phyloP scores from a whole-genome alignment of 306 rosid species.

The Oxytropis ochrocephala region DNA sequence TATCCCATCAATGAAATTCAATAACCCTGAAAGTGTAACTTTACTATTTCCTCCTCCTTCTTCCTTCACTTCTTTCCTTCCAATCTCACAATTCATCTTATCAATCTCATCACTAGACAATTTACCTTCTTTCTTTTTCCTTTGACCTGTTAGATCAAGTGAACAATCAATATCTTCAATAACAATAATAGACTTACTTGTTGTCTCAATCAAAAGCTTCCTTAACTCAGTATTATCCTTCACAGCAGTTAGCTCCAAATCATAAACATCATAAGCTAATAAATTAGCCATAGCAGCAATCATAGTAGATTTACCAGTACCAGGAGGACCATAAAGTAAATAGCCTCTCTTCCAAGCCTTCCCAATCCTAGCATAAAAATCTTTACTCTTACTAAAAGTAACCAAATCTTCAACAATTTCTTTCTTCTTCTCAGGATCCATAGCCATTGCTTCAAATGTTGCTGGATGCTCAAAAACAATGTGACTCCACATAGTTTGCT shows the following conservation, averaged over 20 bases:
- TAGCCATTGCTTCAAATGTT: constrained; percentile 69
- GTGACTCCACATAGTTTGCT: constrained; percentile 88
- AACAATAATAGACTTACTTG: constrained; percentile 79
- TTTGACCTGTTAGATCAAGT: constrained; percentile 85
- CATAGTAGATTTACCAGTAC: constrained; percentile 84
- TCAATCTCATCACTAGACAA: constrained; percentile 41
- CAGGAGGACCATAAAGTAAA: constrained; percentile 68
- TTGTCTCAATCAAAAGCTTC: constrained; percentile 82
- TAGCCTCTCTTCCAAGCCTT: constrained; percentile 90
- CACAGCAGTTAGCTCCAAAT: constrained; percentile 84
- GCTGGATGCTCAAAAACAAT: constrained; percentile 92
- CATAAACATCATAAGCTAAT: constrained; percentile 70
- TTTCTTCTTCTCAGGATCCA: constrained; percentile 59
- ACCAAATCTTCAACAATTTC: constrained; percentile 75
- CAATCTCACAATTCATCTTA: constrained; percentile 21
- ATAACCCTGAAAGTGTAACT: constrained; percentile 79
- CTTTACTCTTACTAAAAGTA: constrained; percentile 69
- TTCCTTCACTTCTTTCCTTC: constrained; percentile 54
- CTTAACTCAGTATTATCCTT: constrained; percentile 83
- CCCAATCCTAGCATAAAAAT: constrained; percentile 70
- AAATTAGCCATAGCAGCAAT: constrained; percentile 85
- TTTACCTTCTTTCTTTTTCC: constrained; percentile 56
- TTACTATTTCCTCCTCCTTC: constrained; percentile 52
- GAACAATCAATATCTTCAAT: constrained; percentile 91
- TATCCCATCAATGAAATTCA: constrained; percentile 86